Base-by-base conservation (phyloP, 768 basidiomycete species). In the Termitomyces eurrhizus region DNA sequence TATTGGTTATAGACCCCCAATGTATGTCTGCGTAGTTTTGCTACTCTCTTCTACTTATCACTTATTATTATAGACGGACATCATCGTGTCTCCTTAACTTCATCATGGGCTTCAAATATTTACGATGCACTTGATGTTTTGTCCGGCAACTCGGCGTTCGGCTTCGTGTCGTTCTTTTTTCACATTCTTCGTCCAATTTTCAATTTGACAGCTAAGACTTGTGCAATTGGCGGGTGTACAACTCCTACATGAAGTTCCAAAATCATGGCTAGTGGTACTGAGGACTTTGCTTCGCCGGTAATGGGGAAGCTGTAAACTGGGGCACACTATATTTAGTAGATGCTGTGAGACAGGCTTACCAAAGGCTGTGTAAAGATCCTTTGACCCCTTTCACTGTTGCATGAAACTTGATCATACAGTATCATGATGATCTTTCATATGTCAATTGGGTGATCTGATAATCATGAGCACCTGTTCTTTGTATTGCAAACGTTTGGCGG, bases 371-470 rank as follows among this genome's bases (percentile, higher is more conserved):
- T 8, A 42, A n/a, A n/a, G 7, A 42, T 42, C 18, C 41, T 29
- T 29, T 41, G 16, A 16, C 14, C 41, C 41, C 41, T 41, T 41
- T 18, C 7, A 5, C 41, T 46, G 24, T 7, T 46, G 26, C 24
- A 16, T 48, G 14, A 48, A 48, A 48, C 46, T 29, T n/a, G 42
- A 44, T 44, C 42, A 44, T 51, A 32, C n/a, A 8, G 41, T 42
- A 7, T 1, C 35, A 7, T 52, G 21, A 29, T 44, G 4, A 26
- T 12, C 35, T 57, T 36, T 41, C 37, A 33, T 14, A 24, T 14
- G 24, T 56, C 21, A 29, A 32, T 84, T 14, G 16, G n/a, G 18
- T 55, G 54, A 55, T 44, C 5, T 32, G 2, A 13, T n/a, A n/a
- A 26, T 24, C 16, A 36, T 36, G 5, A 52, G 12, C 35, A 52